These are phyloP conservation scores for Blastomyces parvus DNA, from an alignment of 2,329 filamentous ascomycete species.

Conservation along the genomic window DNA sequence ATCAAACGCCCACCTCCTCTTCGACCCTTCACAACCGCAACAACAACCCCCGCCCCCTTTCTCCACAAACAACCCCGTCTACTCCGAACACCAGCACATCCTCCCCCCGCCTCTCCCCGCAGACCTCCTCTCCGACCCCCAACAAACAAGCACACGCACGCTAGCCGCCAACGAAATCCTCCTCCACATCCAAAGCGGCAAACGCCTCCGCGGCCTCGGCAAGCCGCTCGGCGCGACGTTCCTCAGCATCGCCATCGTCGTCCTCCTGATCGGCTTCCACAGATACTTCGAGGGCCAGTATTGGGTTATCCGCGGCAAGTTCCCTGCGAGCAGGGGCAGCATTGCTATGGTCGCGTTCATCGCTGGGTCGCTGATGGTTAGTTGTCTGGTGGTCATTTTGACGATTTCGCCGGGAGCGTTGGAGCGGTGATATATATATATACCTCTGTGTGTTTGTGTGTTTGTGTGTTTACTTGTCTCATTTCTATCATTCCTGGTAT, in stretches of 20 bases:
- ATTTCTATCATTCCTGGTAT: background rate
- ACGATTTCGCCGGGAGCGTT: slow-evolving; percentile 40
- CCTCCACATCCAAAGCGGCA: slow-evolving; percentile 11
- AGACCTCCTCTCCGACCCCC: background rate
- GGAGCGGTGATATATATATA: slow-evolving; percentile 5
- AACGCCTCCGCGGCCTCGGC: slow-evolving; percentile 43
- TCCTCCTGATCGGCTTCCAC: slow-evolving; percentile 54
- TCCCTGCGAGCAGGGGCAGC: slow-evolving; percentile 54
- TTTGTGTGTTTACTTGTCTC: slow-evolving; percentile 5
- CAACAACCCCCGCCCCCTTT: slow-evolving; percentile 17
- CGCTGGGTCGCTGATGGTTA: slow-evolving; percentile 48
- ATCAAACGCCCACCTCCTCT: slow-evolving; percentile 12
- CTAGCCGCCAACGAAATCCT: slow-evolving; percentile 17
- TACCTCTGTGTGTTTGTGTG: background rate
- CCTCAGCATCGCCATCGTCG: slow-evolving; percentile 50
- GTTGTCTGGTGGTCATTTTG: slow-evolving; percentile 51
- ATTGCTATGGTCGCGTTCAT: slow-evolving; percentile 50
- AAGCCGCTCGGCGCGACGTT: slow-evolving; percentile 58
- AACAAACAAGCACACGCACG: background rate
- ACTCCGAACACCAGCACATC: slow-evolving; percentile 18
- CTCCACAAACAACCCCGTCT: slow-evolving; percentile 16
- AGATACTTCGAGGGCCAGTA: slow-evolving; percentile 59
- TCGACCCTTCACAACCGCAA: slow-evolving; percentile 8
- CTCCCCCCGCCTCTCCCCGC: background rate
- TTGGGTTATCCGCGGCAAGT: slow-evolving; percentile 57